Evolutionary conservation across 2,329 filamentous ascomycete genomes (phyloP).

Genomic region (Fusarium robinianum): DNA sequence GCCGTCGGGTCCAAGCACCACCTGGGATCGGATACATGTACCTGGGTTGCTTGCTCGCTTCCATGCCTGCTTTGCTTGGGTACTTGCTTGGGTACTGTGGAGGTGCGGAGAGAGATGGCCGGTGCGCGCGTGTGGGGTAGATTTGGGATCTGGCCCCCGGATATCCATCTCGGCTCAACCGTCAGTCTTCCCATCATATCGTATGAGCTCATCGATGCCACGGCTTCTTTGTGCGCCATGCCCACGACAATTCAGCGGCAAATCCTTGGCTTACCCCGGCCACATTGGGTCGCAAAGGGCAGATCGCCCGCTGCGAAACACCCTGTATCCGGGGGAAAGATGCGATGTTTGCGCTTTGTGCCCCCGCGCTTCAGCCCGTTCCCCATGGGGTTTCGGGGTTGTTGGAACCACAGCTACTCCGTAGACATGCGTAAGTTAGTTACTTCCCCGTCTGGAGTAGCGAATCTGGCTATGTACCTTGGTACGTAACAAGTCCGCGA

Average conservation of each 20-base stretch:
- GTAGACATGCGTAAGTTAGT: too few species aligned
- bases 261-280: conserved; percentile 11
- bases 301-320: conserved; percentile 7
- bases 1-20: too few species aligned
- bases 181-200: conserved; percentile 20
- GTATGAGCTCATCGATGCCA: conserved; percentile 24
- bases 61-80: too few species aligned
- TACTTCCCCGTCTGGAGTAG: too few species aligned
- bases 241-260: conserved; percentile 6
- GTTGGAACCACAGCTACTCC: neutral
- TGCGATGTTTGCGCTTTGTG: too few species aligned
- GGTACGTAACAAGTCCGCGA: too few species aligned
- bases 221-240: conserved; percentile 5
- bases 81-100: too few species aligned
- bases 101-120: conserved; percentile 35
- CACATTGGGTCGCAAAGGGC: too few species aligned
- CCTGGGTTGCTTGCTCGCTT: conserved; percentile 5
- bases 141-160: conserved; percentile 24
- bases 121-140: conserved; percentile 34
- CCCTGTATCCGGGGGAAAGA: too few species aligned
- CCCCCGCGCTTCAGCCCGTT: neutral
- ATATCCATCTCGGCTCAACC: conserved; percentile 21
- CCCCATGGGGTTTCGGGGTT: conserved; percentile 16
- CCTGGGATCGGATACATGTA: too few species aligned
- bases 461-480: too few species aligned